Base-by-base conservation (phyloP, 495 filamentous ascomycete genomes). In the Podospora fimiseda region DNA sequence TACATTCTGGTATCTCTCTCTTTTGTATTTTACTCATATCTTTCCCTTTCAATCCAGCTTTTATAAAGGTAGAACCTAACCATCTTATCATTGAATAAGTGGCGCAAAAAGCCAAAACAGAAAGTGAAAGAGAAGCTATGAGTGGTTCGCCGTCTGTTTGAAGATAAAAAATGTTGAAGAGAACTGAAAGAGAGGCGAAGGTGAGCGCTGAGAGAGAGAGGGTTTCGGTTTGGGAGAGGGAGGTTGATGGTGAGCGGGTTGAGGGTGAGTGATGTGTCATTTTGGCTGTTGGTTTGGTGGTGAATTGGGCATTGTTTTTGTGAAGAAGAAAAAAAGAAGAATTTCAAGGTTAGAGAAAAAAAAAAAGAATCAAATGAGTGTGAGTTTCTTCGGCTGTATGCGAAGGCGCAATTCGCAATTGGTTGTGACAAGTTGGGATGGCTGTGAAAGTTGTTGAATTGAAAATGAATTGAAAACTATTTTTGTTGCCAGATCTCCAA, bases 61-160 rank as follows among this genome's bases (percentile, higher is more conserved):
- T 83, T 58, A 96, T 86, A 61, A 97, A 97, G 1, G 85, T 83
- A 18, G 87, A 83, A 1, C 92, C 91, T n/a, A 96, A 83, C 94
- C 93, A 97, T 74, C 84, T 74, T 64, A 99, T 91, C 69, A 96
- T 74, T 47, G 87, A 83, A 65, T 85, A 97, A 2, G 81, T 80
- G 16, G 81, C 78, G 5, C 86, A 72, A 65, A 95, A 99, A 3
- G 87, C 89, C 51, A 96, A 76, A 9, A 86, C 85, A 61, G 87
- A 87, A 58, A 97, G 84, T 5, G 90, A 90, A 37, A 94, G 73
- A 13, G 90, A 95, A 7, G 89, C 90, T 54, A 94, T 75, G 50
- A 99, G 76, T 14, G 94, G 94, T 59, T 89, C 89, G 60, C 90
- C 92, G 65, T 96, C 90, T 52, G 69, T 72, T 42, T 75, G 70